A percentile compares a stretch with the other conserved stretches of the same genome.
These are phyloP conservation scores for Amesomyces nigricolor DNA, from an alignment of 2,329 filamentous ascomycete species.

Conservation along the genomic window DNA sequence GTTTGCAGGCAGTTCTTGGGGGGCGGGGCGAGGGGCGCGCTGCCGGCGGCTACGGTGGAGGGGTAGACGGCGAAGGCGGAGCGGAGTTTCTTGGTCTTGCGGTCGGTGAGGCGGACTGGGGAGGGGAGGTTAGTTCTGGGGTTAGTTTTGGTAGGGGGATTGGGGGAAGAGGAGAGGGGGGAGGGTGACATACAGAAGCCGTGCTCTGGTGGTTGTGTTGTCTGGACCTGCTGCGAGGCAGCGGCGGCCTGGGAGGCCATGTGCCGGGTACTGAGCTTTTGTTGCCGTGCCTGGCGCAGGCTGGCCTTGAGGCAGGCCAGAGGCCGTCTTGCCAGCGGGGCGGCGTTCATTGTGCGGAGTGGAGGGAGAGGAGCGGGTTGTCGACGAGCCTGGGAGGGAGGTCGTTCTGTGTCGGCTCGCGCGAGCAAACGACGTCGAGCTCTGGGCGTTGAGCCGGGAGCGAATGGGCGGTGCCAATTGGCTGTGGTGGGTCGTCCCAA, in stretches of 20 bases:
- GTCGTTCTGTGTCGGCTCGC: neutral
- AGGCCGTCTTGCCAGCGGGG: slow-evolving; percentile 54
- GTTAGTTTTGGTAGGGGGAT: neutral
- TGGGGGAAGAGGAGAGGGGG: neutral
- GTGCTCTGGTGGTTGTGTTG: slow-evolving; percentile 27
- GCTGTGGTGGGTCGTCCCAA: neutral
- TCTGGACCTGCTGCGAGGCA: slow-evolving; percentile 18
- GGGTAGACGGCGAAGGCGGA: slow-evolving; percentile 47
- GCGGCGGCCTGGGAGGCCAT: slow-evolving; percentile 39
- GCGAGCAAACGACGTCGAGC: slow-evolving; percentile 1
- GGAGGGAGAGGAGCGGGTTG: slow-evolving; percentile 1
- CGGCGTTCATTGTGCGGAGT: slow-evolving; percentile 51
- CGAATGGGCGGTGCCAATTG: slow-evolving; percentile 8
- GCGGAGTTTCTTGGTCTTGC: slow-evolving; percentile 31
- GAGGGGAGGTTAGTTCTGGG: slow-evolving; percentile 3
- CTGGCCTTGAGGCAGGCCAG: slow-evolving; percentile 64
- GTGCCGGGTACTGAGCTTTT: slow-evolving; percentile 40
- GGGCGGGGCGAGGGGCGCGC: slow-evolving; percentile 17
- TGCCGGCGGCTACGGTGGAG: slow-evolving; percentile 11
- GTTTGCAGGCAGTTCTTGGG: slow-evolving; percentile 55
- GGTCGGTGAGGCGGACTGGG: slow-evolving; percentile 30
- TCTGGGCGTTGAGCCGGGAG: slow-evolving; percentile 2
- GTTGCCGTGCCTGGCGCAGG: slow-evolving; percentile 53
- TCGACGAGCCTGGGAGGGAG: neutral
- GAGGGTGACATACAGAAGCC: slow-evolving; percentile 25